Percentiles rank a stretch among this genome's conserved stretches.
Evolutionary conservation across 2,329 filamentous ascomycete genomes (phyloP).

Genomic region (Exophiala bonariae): DNA sequence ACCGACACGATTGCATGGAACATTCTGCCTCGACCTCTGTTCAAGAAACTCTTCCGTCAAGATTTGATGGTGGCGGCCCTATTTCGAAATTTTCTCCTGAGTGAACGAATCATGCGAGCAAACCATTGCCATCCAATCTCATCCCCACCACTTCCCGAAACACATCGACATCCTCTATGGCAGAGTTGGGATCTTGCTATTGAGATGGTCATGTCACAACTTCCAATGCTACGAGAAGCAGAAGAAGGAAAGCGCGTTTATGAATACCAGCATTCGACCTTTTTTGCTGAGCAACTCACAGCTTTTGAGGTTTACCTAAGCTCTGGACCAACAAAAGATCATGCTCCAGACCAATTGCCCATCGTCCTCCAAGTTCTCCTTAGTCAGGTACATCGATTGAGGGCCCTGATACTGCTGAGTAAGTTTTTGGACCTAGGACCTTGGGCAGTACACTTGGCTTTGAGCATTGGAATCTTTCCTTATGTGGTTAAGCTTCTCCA

Average conservation of each 20-base stretch:
- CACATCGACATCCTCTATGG: constrained; percentile 92
- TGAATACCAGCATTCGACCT: constrained; percentile 90
- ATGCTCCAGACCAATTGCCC: constrained; percentile 88
- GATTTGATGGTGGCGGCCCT: constrained; percentile 98
- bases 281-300: constrained; percentile 95
- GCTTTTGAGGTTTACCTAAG: constrained; percentile 95
- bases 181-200: constrained; percentile 97
- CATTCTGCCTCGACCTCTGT: constrained; percentile 81
- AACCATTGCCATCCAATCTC: constrained; percentile 96
- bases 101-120: constrained; percentile 91
- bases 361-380: constrained; percentile 94
- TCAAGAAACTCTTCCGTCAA: constrained; percentile 95
- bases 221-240: constrained; percentile 78
- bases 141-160: constrained; percentile 87
- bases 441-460: constrained; percentile 96
- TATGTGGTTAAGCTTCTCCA: constrained; percentile 97
- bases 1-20: constrained; percentile 99
- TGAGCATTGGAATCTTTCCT: constrained; percentile 97
- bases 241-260: constrained; percentile 75
- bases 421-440: constrained; percentile 93
- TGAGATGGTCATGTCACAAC: constrained; percentile 87
- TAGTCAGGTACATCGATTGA: constrained; percentile 89
- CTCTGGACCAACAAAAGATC: constrained; percentile 78
- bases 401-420: constrained; percentile 86
- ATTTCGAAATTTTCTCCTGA: constrained; percentile 92